Evolutionary conservation across 208 protist genomes (phyloP), one percentile per base, ranked within the genome.

Genomic region (Trypanosoma scelopori): DNA sequence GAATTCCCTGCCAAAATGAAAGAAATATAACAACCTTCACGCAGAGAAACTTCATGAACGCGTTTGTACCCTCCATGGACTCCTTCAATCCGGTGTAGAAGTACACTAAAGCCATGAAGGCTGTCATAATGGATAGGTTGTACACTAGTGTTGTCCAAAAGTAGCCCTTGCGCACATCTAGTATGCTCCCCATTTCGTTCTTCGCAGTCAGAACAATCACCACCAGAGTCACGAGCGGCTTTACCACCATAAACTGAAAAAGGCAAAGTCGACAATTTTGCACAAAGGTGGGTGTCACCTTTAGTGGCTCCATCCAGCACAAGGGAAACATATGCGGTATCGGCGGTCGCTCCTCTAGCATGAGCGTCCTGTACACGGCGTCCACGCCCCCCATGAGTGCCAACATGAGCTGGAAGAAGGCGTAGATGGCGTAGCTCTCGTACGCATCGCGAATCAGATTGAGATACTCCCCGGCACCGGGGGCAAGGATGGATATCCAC

Each of bases 381-480:
- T 95, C 89, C 55, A 89, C 79, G 43, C 92, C 91, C 22, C 90
- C 95, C 82, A 97, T 90, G 20, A 96, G 86, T 27, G 86, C 93
- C 23, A 97, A 84, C 85, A 98, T 96, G 16, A 97, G 79, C 58
- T 88, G 84, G 66, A 98, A 94, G 73, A 98, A 98, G 73, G 87
- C 82, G 76, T 98, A 98, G 53, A 98, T 89, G 51, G 85, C 95
- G 73, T 97, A 98, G 73, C 91, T 95, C 69, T 98, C 92, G 77
- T 97, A 97, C 13, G 83, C 81, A 65, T 97, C 92, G 6, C 94
- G 87, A 43, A 97, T 77, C 1, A 97, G 61, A 55, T 97, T 95
- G 45, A 98, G 81, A 68, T 98, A 98, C 65, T 88, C 84, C 12
- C 89, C 82, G 7, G 68, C 83, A 48, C 61, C 70, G 18, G 85